Evolutionary conservation across 2,329 filamentous ascomycete genomes (phyloP).

Genomic region (Herpomyces periplanetae): DNA sequence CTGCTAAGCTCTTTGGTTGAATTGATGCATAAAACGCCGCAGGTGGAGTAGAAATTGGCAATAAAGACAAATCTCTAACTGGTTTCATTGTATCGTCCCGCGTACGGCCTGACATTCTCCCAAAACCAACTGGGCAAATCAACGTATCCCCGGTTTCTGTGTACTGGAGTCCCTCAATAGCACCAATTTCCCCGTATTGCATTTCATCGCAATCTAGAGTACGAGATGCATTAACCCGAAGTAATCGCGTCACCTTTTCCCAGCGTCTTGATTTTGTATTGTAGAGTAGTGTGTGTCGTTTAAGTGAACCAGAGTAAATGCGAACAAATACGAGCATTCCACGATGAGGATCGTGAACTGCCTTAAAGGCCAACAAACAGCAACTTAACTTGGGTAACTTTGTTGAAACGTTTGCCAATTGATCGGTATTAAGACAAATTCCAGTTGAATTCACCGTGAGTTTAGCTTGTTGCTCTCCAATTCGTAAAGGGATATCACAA

Average conservation of each 20-base stretch:
- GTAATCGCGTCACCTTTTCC: conserved; percentile 36
- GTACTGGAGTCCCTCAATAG: conserved; percentile 54
- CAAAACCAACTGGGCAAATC: conserved; percentile 24
- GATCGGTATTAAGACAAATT: too few relatives aligned
- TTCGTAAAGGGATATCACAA: conserved; percentile 33
- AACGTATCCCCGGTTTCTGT: conserved; percentile 81
- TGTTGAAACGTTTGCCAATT: too few relatives aligned
- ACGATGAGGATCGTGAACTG: conserved; percentile 47
- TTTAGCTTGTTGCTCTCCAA: conserved; percentile 17
- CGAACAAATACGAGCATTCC: conserved; percentile 69
- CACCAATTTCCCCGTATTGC: conserved; percentile 58
- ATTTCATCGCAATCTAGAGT: conserved; percentile 49
- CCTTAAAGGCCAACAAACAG: conserved; percentile 50
- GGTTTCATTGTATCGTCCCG: conserved; percentile 27
- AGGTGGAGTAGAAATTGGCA: conserved; percentile 55
- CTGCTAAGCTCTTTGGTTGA: conserved; percentile 33
- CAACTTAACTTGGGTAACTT: conserved; percentile 30
- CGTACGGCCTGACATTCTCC: conserved; percentile 16
- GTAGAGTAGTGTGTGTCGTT: conserved; percentile 32
- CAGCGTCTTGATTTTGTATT: conserved; percentile 49
- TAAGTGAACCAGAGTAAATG: conserved; percentile 49
- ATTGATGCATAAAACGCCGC: conserved; percentile 90
- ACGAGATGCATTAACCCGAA: conserved; percentile 65
- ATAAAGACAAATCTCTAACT: conserved; percentile 34
- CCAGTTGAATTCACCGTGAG: too few relatives aligned